Evolutionary conservation across 1,284 basidiomycete genomes (phyloP).

Genomic region (Laetiporus sulphureus): DNA sequence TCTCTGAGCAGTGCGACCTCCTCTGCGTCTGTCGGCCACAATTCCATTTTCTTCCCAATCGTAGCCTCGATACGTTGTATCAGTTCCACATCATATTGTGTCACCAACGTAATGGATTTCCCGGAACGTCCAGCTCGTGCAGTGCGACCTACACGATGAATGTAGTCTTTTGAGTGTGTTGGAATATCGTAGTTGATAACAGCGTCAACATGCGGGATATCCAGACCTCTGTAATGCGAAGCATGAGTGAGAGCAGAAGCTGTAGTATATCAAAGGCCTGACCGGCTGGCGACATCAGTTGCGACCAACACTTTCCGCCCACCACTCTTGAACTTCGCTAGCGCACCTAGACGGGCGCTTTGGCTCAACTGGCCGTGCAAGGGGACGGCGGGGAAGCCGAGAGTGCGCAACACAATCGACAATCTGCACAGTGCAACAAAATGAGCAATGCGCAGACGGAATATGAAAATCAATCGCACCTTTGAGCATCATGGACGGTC

Average conservation of each 20-base stretch:
- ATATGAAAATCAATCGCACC: conserved; percentile 33
- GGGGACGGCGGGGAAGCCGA: conserved; percentile 95
- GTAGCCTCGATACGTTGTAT: conserved; percentile 92
- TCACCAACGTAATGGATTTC: conserved; percentile 93
- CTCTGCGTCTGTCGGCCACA: conserved; percentile 89
- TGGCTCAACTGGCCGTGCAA: conserved; percentile 95
- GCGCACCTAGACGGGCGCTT: conserved; percentile 88
- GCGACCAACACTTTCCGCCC: conserved; percentile 90
- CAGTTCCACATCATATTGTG: conserved; percentile 98
- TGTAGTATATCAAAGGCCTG: conserved; percentile 18
- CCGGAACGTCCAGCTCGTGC: conserved; percentile 95
- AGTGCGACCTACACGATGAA: conserved; percentile 96
- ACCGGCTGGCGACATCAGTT: conserved; percentile 96
- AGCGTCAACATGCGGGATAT: conserved; percentile 94
- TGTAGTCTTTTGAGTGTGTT: conserved; percentile 98
- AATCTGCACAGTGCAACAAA: conserved; percentile 40
- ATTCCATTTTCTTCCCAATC: conserved; percentile 87
- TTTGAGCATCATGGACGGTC: conserved; percentile 91
- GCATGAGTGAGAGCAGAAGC: not conserved
- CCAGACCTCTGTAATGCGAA: conserved; percentile 71
- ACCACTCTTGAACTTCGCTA: conserved; percentile 95
- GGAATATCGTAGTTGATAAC: conserved; percentile 99
- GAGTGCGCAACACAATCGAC: conserved; percentile 82
- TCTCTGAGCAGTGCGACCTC: conserved; percentile 87
- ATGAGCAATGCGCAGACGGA: conserved; percentile 1